Evolutionary conservation across 495 filamentous ascomycete species (phyloP), one percentile per base, ranked within the genome.

Genomic region (Tuber calosporum): DNA sequence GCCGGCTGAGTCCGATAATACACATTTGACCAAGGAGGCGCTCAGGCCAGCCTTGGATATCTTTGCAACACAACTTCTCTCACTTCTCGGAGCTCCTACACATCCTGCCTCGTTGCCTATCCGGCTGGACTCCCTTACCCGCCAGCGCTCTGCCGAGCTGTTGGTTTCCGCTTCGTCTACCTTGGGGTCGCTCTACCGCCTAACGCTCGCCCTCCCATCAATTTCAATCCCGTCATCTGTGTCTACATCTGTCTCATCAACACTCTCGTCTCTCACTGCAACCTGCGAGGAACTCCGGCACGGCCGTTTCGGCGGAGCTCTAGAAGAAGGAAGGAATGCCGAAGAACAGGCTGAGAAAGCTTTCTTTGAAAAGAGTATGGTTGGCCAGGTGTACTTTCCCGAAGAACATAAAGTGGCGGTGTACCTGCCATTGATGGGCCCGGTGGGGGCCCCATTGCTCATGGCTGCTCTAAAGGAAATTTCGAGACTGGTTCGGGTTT

Each of bases 321-420:
- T 99, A 43, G 88, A 89, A 69, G 89, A 92, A 81, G 93, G 93
- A 1, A 86, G 91, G 11, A 89, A 94, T 22, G 96, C 96, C 8
- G 93, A 97, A 81, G 87, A 86, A 3, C 92, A 96, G 79, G 95
- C 93, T 0, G 96, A 99, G 83, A 90, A 90, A 69, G 95, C 93
- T 4, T 99, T 99, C 83, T 99, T 99, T 79, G 96, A 99, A 84
- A 97, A 96, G 83, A 96, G 91, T 80, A 99, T 99, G 95, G 95
- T 99, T 62, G 95, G 95, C 1, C 95, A 98, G 84, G 90, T 97
- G 75, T 97, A 92, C 87, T 99, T 93, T 82, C 95, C 95, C 2
- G 96, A 99, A 80, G 95, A 99, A 83, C 95, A 99, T 80, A 99
- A 98, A 83, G 87, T 98, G n/a, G 96, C 95, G 0, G 95, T 99